Evolutionary conservation across 306 rosid species (phyloP).

Genomic region (Hippophae rhamnoides): DNA sequence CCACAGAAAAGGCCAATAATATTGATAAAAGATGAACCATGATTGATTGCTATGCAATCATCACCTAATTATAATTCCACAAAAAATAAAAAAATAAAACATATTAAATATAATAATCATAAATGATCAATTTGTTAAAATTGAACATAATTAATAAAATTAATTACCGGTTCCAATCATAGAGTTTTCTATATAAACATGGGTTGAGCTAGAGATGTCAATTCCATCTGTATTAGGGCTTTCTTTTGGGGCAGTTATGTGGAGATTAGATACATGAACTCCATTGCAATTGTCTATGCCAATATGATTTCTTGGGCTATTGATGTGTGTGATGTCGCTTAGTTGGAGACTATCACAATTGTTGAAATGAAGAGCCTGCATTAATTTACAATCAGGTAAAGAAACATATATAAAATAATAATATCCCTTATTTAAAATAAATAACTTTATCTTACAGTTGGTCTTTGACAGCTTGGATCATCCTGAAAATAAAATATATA

Average conservation of each 20-base stretch:
- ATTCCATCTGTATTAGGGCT: constrained; percentile 61
- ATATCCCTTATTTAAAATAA: not conserved
- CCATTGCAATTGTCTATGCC: constrained; percentile 16
- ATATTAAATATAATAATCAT: too few species aligned
- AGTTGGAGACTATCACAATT: constrained; percentile 19
- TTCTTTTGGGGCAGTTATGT: constrained; percentile 26
- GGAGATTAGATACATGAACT: constrained; percentile 2
- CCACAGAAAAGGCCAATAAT: constrained; percentile 32
- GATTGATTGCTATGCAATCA: constrained; percentile 41
- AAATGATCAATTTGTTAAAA: not conserved
- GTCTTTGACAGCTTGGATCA: constrained; percentile 1
- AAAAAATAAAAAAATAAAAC: not conserved
- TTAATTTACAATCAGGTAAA: not conserved
- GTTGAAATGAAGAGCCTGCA: constrained; percentile 22
- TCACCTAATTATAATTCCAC: constrained; percentile 29
- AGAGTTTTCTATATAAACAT: constrained; percentile 16
- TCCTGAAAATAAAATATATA: not conserved
- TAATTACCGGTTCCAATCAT: constrained; percentile 27
- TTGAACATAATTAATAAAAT: not conserved
- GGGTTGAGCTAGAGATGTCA: constrained; percentile 20
- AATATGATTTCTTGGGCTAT: constrained; percentile 34
- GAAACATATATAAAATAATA: too few species aligned
- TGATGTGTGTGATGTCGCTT: not conserved
- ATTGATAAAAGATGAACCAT: constrained; percentile 29
- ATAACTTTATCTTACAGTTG: constrained; percentile 19